phyloP scores from a whole-genome alignment of 1,139 yeast species.

The Pichia sp. region DNA sequence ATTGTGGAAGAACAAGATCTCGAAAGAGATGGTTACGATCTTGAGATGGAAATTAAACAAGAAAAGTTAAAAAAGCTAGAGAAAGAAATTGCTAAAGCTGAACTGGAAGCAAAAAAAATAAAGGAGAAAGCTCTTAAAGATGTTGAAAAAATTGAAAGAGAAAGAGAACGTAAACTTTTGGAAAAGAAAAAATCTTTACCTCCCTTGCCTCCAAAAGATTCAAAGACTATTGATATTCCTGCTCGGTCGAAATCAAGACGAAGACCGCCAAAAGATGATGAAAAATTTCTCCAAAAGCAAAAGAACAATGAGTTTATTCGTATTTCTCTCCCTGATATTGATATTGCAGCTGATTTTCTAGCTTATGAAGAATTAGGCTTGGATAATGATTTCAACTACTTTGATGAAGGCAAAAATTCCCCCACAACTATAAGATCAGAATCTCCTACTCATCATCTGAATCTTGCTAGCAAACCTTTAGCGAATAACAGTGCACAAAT shows the following conservation, averaged over 20 bases:
- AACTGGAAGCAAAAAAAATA: constrained; percentile 21
- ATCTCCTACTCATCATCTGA: too few species aligned
- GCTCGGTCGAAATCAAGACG: constrained; percentile 11
- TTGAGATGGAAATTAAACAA: constrained; percentile 28
- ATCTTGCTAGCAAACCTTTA: too few species aligned
- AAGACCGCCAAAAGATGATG: constrained; percentile 5
- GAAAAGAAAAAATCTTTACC: constrained; percentile 19
- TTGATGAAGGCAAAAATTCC: not conserved
- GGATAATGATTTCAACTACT: constrained; percentile 1
- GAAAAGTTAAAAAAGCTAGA: constrained; percentile 27
- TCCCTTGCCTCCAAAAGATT: constrained; percentile 19
- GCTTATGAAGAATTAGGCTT: constrained; percentile 8
- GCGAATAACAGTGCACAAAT: too few species aligned
- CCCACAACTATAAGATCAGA: not conserved
- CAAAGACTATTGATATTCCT: constrained; percentile 6
- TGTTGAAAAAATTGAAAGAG: constrained; percentile 7
- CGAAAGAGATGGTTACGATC: constrained; percentile 33
- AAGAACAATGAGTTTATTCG: constrained; percentile 1
- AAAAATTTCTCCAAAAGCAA: not conserved
- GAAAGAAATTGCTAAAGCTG: constrained; percentile 23
- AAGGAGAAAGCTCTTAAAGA: constrained; percentile 12
- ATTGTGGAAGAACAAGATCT: constrained; percentile 65
- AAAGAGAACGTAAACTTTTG: constrained; percentile 11
- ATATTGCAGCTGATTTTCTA: constrained; percentile 7
- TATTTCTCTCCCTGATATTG: constrained; percentile 6